Conservation (phyloP, 371 early-diverging fungal genomes). For the Mortierella sp. region DNA sequence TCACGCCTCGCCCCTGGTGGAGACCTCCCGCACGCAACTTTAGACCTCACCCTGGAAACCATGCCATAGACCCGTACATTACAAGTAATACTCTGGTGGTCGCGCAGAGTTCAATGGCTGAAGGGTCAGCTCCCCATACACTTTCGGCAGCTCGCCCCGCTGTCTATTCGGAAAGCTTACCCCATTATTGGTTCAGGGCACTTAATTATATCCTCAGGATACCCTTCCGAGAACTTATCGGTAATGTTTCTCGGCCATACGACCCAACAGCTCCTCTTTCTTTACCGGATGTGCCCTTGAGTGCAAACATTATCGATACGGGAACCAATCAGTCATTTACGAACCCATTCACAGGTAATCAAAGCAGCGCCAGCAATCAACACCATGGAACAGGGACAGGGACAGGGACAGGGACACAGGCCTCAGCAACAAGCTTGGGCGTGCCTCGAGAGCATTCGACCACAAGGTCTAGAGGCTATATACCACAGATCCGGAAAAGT, state of each 20-base stretch:
- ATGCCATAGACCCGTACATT: conserved; percentile 9
- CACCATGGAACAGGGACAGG: neutral
- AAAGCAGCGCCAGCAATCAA: neutral
- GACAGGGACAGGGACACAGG: neutral
- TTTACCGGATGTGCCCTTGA: conserved; percentile 32
- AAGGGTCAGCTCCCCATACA: neutral
- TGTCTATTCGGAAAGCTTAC: conserved; percentile 21
- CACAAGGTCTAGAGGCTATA: conserved; percentile 14
- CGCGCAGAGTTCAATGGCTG: neutral
- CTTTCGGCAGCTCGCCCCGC: neutral
- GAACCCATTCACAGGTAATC: conserved; percentile 9
- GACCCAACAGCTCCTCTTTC: conserved; percentile 32
- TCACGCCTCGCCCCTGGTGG: conserved; percentile 43
- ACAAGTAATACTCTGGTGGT: conserved; percentile 2
- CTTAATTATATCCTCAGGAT: conserved; percentile 41
- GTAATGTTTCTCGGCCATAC: conserved; percentile 27
- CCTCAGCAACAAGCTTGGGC: neutral
- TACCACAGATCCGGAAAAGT: conserved; percentile 35
- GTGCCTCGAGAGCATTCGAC: neutral
- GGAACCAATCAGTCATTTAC: neutral
- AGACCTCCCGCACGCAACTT: conserved; percentile 41
- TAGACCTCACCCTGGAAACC: conserved; percentile 42
- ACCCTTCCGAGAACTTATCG: conserved; percentile 48
- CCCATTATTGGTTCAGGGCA: conserved; percentile 32
- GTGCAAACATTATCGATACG: conserved; percentile 11